Evolutionary conservation across 371 early-diverging fungal species (phyloP), one percentile per base, ranked within the genome.

Genomic region (Apophysomyces ossiformis): DNA sequence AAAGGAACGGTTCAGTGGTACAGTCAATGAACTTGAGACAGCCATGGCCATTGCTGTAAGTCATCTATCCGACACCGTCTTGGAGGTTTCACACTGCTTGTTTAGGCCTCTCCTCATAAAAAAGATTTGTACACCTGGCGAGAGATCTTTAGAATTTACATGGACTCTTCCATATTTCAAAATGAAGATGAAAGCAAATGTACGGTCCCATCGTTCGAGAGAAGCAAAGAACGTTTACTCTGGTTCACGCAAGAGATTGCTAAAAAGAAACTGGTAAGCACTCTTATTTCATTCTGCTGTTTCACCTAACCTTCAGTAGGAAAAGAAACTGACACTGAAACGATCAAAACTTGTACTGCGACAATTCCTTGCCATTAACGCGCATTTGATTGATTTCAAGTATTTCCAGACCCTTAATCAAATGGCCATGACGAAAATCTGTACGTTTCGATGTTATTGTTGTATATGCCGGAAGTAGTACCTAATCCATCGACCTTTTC

Each of bases 341-440:
- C 62, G 74, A 50, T 87, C 88, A 57, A 73, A 78, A 70, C 60
- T 63, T 54, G 74, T 77, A 37, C 69, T 85, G 70, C 69, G 73
- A 45, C 74, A 73, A 6, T 85, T 87, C 39, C 72, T 80, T 50
- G 73, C 81, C 66, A 69, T 89, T 16, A 89, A 89, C 66, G 58
- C 74, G 36, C 82, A 85, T 16, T 75, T 89, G 21, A 71, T 87
- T 1, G 69, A 77, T 32, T 77, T 91, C 73, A 84, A 85, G 61
- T 83, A 85, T 54, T 88, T 91, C 63, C 82, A 86, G 50, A 78
- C 78, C 18, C 68, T 93, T 45, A 92, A 92, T 78, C 87, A 86
- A 56, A 90, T 85, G 12, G 91, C 90, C 1, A 85, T 92, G 68
- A 83, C 81, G 35, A 92, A 92, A 70, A 90, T 92, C 7, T 73